Evolutionary conservation across 2,329 filamentous ascomycete genomes (phyloP).

Genomic region (Sarocladium kiliense): DNA sequence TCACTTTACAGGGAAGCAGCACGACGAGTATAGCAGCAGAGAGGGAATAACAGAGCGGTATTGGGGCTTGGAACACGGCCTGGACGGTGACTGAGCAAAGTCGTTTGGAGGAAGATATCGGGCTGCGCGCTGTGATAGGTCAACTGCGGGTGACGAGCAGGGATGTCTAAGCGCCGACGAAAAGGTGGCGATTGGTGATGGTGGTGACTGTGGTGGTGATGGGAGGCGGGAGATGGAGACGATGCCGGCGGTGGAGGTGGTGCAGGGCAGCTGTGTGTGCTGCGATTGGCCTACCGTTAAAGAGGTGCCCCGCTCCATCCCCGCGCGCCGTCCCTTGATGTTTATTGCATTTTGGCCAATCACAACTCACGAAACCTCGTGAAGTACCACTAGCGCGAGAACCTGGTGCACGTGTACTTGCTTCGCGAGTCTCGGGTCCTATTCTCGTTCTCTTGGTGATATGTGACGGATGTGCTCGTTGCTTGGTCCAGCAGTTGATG

Average conservation of each 20-base stretch:
- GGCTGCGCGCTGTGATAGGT: slow-evolving; percentile 35
- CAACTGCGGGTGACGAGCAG: slow-evolving; percentile 22
- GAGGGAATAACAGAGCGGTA: not conserved
- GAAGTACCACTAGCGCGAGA: not conserved
- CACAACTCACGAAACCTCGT: not conserved
- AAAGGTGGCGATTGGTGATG: slow-evolving; percentile 18
- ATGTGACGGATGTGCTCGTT: not conserved
- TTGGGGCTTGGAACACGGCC: not conserved
- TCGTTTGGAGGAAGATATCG: not conserved
- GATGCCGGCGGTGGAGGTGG: slow-evolving; percentile 1
- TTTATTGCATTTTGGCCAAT: slow-evolving; percentile 3
- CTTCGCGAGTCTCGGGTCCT: no score
- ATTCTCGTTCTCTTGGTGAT: not conserved
- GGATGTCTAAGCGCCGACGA: slow-evolving; percentile 33
- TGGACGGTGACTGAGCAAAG: not conserved
- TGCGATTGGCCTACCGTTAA: slow-evolving; percentile 10
- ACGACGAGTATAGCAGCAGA: slow-evolving; percentile 2
- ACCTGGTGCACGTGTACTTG: not conserved
- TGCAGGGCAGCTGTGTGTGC: not conserved
- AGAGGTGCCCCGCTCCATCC: not conserved
- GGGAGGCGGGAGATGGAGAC: slow-evolving; percentile 2
- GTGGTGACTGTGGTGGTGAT: slow-evolving; percentile 10
- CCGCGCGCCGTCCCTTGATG: slow-evolving; percentile 4
- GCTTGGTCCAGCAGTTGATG: not conserved
- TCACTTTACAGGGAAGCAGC: not conserved